Base-by-base conservation (phyloP, 257 asterid species). In the Pogostemon cablin region DNA sequence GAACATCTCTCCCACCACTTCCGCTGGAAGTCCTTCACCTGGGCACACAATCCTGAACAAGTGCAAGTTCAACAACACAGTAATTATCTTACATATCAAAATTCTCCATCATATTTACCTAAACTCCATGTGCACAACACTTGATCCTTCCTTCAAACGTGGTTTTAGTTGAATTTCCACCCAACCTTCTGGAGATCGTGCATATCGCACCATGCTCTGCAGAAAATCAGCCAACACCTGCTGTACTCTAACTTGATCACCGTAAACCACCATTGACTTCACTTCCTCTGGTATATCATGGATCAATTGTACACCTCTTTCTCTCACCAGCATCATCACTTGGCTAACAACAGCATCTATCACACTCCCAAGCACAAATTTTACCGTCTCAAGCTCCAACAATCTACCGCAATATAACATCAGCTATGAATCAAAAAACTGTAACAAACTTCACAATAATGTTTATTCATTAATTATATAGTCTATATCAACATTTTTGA, bases 341-440 rank as follows among this genome's bases (percentile, higher is more conserved):
- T 93, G 98, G 87, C 97, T 93, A 56, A 93, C 96, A 40, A 90
- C 96, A 62, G 89, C 97, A 68, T 90, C 96, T 66, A 93, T 87
- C 34, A 87, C 93, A 75, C 87, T 86, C 78, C 96, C 96, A 5
- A 93, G 80, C 37, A 77, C 78, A 72, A 93, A 93, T 55, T 88
- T 89, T 43, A 76, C 82, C 68, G 38, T 84, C 77, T 88, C 95
- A 11, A 93, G 91, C 87, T 85, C 93, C 86, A 88, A 11, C 10
- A 83, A 82, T 72, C 96, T 87, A 72, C 78, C 72, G 65, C 6
- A 70, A 39, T 77, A 73, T 35, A 12, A 69, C 52, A 56, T 6
- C 11, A 8, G 60, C 10, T 4, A 46, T 8, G 9, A 3, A 9
- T 46, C 3, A 9, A 46, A 2, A 46, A 8, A n/a, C 12, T 8